Evolutionary conservation across 768 basidiomycete species (phyloP).

Genomic region (Suillus alpinus): DNA sequence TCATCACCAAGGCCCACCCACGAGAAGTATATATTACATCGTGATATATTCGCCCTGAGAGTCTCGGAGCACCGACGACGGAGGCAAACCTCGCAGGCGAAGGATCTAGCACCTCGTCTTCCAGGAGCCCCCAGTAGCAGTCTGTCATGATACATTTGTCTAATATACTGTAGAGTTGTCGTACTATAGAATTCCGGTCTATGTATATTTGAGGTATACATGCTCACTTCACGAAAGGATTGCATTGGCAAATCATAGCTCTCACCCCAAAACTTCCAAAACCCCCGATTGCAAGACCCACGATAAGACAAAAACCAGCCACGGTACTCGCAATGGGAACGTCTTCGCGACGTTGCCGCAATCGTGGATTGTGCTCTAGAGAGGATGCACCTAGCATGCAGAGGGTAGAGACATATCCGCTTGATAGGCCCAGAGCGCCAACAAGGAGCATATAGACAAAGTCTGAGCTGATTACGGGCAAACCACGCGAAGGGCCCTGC

Average conservation of each 20-base stretch:
- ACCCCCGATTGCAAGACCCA: conserved; percentile 74
- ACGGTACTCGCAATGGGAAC: conserved; percentile 85
- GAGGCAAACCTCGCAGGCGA: conserved; percentile 63
- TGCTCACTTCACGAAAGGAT: conserved; percentile 52
- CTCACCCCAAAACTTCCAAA: conserved; percentile 78
- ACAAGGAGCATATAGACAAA: conserved; percentile 71
- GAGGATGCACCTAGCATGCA: conserved; percentile 85
- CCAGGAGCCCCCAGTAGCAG: conserved; percentile 55
- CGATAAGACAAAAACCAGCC: conserved; percentile 73
- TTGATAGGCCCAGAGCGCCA: conserved; percentile 67
- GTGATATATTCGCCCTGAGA: conserved; percentile 80
- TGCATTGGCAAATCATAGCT: conserved; percentile 65
- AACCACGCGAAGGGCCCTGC: conserved; percentile 39
- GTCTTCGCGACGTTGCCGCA: conserved; percentile 69
- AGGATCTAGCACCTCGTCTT: conserved; percentile 67
- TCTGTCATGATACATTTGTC: conserved; percentile 9
- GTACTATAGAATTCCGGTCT: neutral
- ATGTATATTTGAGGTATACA: neutral
- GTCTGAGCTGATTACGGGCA: conserved; percentile 69
- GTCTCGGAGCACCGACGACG: conserved; percentile 70
- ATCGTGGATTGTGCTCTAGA: conserved; percentile 70
- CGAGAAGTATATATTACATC: conserved; percentile 77
- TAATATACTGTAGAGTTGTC: neutral
- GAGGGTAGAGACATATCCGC: conserved; percentile 75
- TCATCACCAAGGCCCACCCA: conserved; percentile 49